These are phyloP conservation scores for Nakazawaea molendinolei DNA, from an alignment of 805 yeast genomes.

Conservation along the genomic window DNA sequence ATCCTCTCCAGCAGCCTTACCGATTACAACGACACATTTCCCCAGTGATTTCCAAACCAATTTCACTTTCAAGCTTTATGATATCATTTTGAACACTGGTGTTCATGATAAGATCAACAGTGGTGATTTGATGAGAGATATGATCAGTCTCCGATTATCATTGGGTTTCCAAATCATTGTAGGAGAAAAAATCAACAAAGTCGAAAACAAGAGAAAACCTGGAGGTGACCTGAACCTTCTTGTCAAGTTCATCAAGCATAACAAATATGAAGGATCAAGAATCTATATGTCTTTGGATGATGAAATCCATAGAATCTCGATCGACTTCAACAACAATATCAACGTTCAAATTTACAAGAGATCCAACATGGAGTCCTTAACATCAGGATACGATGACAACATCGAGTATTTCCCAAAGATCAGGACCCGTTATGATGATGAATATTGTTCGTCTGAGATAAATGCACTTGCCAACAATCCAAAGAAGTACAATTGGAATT, in stretches of 20 bases:
- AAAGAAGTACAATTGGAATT: slow-evolving; percentile 76
- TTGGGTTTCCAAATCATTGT: slow-evolving; percentile 88
- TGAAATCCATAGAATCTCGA: slow-evolving; percentile 78
- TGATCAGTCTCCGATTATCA: slow-evolving; percentile 76
- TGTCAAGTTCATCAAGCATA: slow-evolving; percentile 45
- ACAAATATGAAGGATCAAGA: slow-evolving; percentile 47
- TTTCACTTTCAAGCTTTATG: slow-evolving; percentile 79
- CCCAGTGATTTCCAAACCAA: slow-evolving; percentile 72
- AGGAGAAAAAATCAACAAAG: slow-evolving; percentile 57
- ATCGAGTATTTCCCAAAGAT: slow-evolving; percentile 46
- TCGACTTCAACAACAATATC: slow-evolving; percentile 64
- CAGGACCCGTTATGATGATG: slow-evolving; percentile 72
- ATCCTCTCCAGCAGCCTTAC: slow-evolving; percentile 89
- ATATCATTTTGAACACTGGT: slow-evolving; percentile 57
- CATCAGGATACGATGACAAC: slow-evolving; percentile 9
- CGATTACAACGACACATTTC: slow-evolving; percentile 71
- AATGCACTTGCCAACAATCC: slow-evolving; percentile 49
- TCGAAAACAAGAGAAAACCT: slow-evolving; percentile 56
- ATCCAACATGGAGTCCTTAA: slow-evolving; percentile 25
- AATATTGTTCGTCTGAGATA: slow-evolving; percentile 50
- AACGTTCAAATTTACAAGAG: slow-evolving; percentile 71
- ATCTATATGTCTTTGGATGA: slow-evolving; percentile 73
- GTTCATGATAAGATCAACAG: slow-evolving; percentile 44
- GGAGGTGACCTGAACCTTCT: slow-evolving; percentile 49
- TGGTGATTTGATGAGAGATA: slow-evolving; percentile 68